These are phyloP conservation scores for Acanthamoeba rhysodes DNA, from an alignment of 208 protist species.

Conservation along the genomic window DNA sequence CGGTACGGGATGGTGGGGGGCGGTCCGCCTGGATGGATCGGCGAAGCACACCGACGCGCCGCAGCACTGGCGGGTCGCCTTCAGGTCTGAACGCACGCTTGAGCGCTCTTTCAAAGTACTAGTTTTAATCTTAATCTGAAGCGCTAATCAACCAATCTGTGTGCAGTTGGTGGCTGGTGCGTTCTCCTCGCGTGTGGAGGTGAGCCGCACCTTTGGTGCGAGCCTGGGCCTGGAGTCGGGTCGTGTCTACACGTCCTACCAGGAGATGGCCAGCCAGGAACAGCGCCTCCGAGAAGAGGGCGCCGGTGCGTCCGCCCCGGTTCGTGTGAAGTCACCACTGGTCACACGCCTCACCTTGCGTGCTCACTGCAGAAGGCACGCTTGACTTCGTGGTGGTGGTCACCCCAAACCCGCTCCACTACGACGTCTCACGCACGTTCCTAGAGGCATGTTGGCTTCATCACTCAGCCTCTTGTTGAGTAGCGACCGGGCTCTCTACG, in stretches of 20 bases:
- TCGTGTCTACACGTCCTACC: neutral
- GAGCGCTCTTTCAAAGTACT: too few species aligned
- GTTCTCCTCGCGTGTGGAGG: neutral
- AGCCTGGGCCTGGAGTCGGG: neutral
- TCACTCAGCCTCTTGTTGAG: neutral
- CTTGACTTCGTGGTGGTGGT: conserved; percentile 18
- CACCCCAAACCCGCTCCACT: conserved; percentile 9
- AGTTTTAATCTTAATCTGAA: neutral
- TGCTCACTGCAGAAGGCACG: neutral
- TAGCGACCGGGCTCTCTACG: neutral
- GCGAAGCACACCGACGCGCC: neutral
- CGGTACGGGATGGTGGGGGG: conserved; percentile 30
- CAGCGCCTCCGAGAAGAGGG: neutral
- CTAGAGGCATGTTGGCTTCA: neutral
- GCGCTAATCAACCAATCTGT: neutral
- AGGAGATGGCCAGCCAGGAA: neutral
- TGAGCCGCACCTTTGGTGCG: neutral
- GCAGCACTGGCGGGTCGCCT: neutral
- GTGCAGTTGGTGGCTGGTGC: conserved; percentile 15
- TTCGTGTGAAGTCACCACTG: neutral
- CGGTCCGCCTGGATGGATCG: conserved; percentile 1
- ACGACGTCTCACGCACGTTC: conserved; percentile 15
- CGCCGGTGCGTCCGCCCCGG: neutral
- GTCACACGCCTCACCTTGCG: neutral
- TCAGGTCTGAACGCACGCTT: neutral